Evolutionary conservation across 108 stramenopile species (phyloP), one percentile per base, ranked within the genome.

Genomic region (Pseudonitzschia multistriata): DNA sequence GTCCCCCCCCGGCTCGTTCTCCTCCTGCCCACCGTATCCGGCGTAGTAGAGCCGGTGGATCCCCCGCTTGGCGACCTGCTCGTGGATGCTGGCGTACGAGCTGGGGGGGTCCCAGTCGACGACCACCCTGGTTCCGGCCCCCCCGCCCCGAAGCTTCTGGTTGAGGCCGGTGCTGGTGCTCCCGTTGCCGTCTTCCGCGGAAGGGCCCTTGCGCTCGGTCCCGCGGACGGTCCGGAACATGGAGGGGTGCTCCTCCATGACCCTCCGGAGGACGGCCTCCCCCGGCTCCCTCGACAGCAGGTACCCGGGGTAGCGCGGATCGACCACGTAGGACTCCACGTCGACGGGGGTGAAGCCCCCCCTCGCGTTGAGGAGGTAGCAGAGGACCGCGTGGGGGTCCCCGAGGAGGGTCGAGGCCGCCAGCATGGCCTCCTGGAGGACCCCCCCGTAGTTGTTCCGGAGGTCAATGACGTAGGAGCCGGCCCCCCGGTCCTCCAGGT

Each of bases 401-500:
- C 85, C 70, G 6, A 92, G 79, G 19, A 92, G 36, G 13, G 85
- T 85, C 17, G 91, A 89, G n/a, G 91, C 91, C 21, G 85, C 85
- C 22, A 92, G 65, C 87, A 92, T 86, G 35, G 91, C 88, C 70
- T 92, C 91, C 71, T 92, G 91, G 68, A 92, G 84, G 53, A 88
- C 78, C 22, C 92, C 92, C 48, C 91, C 91, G 40, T 92, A 92
- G 48, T 88, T 88, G 78, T 92, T 92, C 49, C 91, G 70, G 13
- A 92, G 52, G 72, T 92, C 91, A 35, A 92, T 79, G 4, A 92
- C 86, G 61, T 88, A 92, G n/a, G 87, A 86, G 55, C 83, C 52
- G 11, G 88, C 91, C 6, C 85, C 91, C n/a, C 74, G 81, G 21
- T 74, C 79, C 71, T 92, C 91, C 39, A 92, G 67, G 13, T 33